Evolutionary conservation across 176 grass and related monocot species (phyloP).

Genomic region (Microstegium vimineum): DNA sequence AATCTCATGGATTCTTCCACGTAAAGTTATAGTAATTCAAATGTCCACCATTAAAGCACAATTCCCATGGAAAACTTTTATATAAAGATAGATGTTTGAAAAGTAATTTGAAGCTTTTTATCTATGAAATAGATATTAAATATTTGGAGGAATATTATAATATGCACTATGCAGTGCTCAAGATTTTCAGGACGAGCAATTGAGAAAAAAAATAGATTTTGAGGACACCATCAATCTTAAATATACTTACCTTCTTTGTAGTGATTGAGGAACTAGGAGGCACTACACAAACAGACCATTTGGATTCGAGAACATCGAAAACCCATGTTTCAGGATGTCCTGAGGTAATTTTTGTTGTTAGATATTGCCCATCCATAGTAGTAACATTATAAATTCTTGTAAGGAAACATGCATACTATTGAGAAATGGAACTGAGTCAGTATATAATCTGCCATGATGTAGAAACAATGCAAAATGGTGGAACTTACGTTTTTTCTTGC

Average conservation of each 20-base stretch:
- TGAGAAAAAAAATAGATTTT: no score
- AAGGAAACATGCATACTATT: not conserved
- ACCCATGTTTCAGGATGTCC: constrained; percentile 78
- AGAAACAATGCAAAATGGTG: not conserved
- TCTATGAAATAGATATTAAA: not conserved
- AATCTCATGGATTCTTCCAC: constrained; percentile 1
- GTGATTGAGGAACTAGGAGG: constrained; percentile 84
- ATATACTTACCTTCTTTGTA: constrained; percentile 80
- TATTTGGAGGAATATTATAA: not conserved
- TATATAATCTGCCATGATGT: not conserved
- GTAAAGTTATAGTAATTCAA: not conserved
- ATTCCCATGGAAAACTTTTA: not conserved
- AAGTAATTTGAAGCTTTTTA: not conserved
- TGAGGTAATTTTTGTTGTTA: constrained; percentile 30
- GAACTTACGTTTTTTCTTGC: constrained; percentile 89
- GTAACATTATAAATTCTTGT: not conserved
- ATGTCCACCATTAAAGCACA: not conserved
- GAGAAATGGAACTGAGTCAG: not conserved
- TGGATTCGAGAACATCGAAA: constrained; percentile 77
- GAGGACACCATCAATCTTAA: no score
- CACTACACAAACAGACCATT: constrained; percentile 74
- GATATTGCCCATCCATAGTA: not conserved
- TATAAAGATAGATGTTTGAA: not conserved
- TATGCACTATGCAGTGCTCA: not conserved
- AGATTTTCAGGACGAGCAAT: not conserved